These are phyloP conservation scores for Erythrobasidium hasegawianum DNA, from an alignment of 1,284 basidiomycete species.

Conservation along the genomic window DNA sequence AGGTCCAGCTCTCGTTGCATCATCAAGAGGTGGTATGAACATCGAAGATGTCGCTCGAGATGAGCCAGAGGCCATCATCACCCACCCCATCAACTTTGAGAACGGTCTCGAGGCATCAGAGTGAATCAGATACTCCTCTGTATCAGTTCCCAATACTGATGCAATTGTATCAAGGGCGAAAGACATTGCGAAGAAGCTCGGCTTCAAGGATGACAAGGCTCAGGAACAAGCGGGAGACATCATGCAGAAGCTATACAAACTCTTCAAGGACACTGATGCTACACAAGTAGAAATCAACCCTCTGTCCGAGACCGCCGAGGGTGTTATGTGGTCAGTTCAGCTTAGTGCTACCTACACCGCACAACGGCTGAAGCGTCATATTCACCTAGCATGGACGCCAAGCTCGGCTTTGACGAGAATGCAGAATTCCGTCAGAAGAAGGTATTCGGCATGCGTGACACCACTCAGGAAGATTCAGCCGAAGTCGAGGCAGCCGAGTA, in stretches of 20 bases:
- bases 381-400: constrained; percentile 90
- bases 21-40: constrained; percentile 63
- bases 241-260: constrained; percentile 90
- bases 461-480: constrained; percentile 91
- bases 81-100: constrained; percentile 83
- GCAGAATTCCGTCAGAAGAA: constrained; percentile 96
- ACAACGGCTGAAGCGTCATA: too few relatives aligned
- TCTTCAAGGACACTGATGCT: constrained; percentile 98
- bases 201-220: constrained; percentile 70
- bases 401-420: constrained; percentile 99
- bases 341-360: constrained; percentile 6
- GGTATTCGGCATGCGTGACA: constrained; percentile 83
- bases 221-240: constrained; percentile 84
- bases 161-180: constrained; percentile 16
- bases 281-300: constrained; percentile 99
- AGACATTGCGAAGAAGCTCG: constrained; percentile 82
- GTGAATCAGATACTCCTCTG: constrained; percentile 26
- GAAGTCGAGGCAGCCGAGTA: constrained; percentile 72
- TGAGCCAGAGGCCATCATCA: constrained; percentile 92
- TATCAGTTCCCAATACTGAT: background rate
- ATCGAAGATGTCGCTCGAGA: constrained; percentile 99
- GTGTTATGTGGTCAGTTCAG: constrained; percentile 78
- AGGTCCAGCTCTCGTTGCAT: constrained; percentile 88
- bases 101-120: constrained; percentile 72
- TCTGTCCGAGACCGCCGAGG: constrained; percentile 89